A percentile compares a stretch with the other conserved stretches of the same genome.
Evolutionary conservation across 345 rosid genomes (phyloP).

Genomic region (Populus simonii): DNA sequence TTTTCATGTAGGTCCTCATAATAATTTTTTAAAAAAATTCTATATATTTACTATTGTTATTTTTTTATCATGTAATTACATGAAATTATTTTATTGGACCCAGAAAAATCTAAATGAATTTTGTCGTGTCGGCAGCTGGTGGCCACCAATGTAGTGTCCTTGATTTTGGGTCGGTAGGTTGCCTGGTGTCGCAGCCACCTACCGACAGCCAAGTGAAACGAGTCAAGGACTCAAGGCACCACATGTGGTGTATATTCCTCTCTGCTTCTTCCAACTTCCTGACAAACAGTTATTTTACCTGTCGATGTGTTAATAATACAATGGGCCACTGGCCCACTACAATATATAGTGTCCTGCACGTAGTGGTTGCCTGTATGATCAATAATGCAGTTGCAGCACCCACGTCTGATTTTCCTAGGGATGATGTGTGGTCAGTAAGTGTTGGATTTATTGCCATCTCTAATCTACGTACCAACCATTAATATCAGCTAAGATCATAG

Average conservation of each 20-base stretch:
- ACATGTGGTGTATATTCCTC: slow-evolving; percentile 6
- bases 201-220: background rate
- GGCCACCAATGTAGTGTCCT: no score
- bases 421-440: slow-evolving; percentile 1
- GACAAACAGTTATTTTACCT: background rate
- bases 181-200: slow-evolving; percentile 2
- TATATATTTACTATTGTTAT: no score
- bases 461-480: background rate
- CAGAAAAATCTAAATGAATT: no score
- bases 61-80: no score
- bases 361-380: background rate
- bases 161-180: background rate
- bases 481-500: no score
- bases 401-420: background rate
- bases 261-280: background rate
- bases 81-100: no score
- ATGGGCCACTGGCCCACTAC: background rate
- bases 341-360: background rate
- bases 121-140: no score
- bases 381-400: background rate
- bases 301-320: background rate
- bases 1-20: no score
- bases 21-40: no score
- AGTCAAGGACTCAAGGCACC: background rate
- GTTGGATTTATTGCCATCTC: background rate